These are phyloP conservation scores for Fraxinus paxiana DNA, from an alignment of 305 asterid species.

Conservation along the genomic window DNA sequence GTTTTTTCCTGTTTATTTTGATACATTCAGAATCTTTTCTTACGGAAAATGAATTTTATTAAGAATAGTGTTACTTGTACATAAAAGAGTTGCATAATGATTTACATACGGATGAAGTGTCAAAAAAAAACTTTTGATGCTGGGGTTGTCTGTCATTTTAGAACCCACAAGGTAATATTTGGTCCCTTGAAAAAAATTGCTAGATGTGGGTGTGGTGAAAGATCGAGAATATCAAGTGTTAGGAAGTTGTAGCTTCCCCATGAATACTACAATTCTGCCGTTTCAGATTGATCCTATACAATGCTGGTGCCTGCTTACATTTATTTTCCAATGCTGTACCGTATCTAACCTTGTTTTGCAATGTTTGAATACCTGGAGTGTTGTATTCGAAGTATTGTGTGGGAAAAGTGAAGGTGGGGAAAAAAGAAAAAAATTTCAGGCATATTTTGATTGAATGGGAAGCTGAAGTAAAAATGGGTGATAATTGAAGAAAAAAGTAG, in stretches of 20 bases:
- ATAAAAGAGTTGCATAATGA: background rate
- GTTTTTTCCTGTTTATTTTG: background rate
- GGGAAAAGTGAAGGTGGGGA: background rate
- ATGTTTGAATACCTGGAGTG: background rate
- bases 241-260: constrained; percentile 3
- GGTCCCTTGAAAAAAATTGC: background rate
- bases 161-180: background rate
- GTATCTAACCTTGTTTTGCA: background rate
- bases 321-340: background rate
- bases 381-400: background rate
- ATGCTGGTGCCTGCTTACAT: background rate
- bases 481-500: background rate
- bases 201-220: background rate
- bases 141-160: constrained; percentile 3
- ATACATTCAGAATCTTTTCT: background rate
- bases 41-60: background rate
- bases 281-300: background rate
- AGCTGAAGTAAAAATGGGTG: background rate
- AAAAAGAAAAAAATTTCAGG: background rate
- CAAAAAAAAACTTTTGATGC: background rate
- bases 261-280: background rate
- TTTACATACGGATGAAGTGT: background rate
- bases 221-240: background rate
- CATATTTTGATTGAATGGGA: background rate
- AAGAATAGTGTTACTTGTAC: too few species aligned